Evolutionary conservation across 2,329 filamentous ascomycete species (phyloP).

Genomic region (Blastomyces gilchristii): DNA sequence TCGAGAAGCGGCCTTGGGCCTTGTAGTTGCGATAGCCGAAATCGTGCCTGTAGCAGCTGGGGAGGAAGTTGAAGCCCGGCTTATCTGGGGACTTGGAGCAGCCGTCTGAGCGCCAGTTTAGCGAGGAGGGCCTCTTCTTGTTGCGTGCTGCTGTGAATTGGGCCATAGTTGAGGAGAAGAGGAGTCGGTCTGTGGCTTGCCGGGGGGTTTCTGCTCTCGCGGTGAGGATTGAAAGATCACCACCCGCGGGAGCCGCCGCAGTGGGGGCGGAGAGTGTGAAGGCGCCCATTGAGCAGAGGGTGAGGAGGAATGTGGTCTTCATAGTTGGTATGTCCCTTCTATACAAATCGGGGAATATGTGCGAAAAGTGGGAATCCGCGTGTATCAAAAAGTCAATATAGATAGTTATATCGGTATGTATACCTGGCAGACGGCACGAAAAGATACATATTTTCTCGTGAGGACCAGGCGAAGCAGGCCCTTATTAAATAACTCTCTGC

Average conservation of each 20-base stretch:
- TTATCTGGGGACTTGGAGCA: conserved; percentile 27
- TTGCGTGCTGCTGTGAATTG: conserved; percentile 36
- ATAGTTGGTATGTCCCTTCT: background rate
- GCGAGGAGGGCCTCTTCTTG: conserved; percentile 29
- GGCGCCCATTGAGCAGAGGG: background rate
- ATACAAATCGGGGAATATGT: background rate
- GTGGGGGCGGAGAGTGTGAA: background rate
- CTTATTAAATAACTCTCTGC: background rate
- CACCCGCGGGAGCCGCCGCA: background rate
- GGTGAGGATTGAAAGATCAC: background rate
- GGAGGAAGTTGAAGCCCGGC: conserved; percentile 27
- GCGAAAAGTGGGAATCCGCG: background rate
- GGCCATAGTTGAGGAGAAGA: conserved; percentile 37
- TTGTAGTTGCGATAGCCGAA: conserved; percentile 49
- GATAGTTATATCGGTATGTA: background rate
- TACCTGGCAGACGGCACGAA: background rate
- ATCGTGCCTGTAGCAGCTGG: conserved; percentile 46
- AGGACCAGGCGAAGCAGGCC: background rate
- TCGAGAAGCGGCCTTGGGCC: conserved; percentile 39
- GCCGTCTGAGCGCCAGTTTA: conserved; percentile 31
- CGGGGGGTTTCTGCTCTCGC: conserved; percentile 2
- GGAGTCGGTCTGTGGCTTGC: conserved; percentile 36
- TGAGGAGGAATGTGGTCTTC: background rate
- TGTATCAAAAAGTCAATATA: background rate
- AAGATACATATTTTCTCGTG: background rate